phyloP scores from a whole-genome alignment of 768 basidiomycete species.

The Rossbeevera mucosa region DNA sequence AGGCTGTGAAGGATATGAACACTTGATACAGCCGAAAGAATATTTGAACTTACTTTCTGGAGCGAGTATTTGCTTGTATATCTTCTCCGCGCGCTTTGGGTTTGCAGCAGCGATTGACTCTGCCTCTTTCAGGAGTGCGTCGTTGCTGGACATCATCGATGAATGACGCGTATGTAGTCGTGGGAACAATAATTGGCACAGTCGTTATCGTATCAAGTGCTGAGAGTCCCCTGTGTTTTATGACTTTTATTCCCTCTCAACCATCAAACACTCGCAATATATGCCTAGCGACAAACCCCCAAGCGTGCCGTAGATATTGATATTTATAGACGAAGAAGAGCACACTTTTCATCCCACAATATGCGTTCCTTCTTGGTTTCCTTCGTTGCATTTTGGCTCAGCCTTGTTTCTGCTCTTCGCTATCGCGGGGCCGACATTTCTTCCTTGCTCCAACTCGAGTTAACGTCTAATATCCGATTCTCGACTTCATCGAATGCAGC shows the following conservation, averaged over 20 bases:
- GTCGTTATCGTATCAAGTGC: neutral
- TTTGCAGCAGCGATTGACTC: conserved; percentile 40
- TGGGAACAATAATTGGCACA: too few species aligned
- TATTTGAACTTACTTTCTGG: conserved; percentile 30
- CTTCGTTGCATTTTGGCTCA: neutral
- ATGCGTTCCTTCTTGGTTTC: neutral
- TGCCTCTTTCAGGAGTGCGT: conserved; percentile 43
- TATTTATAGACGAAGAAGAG: neutral
- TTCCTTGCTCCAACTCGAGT: conserved; percentile 13
- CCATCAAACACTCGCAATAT: too few species aligned
- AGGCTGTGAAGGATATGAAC: conserved; percentile 15
- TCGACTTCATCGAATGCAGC: neutral
- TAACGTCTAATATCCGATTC: neutral
- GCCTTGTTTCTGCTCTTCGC: conserved; percentile 6
- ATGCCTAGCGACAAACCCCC: too few species aligned
- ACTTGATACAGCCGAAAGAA: neutral
- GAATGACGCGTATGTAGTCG: conserved; percentile 24
- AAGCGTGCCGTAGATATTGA: too few species aligned
- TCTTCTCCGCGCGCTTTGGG: conserved; percentile 59
- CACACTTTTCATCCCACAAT: neutral
- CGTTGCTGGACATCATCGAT: conserved; percentile 28
- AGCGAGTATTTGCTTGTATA: conserved; percentile 69
- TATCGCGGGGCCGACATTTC: conserved; percentile 16
- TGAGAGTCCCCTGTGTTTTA: too few species aligned
- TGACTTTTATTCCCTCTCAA: too few species aligned